Evolutionary conservation across 2,329 filamentous ascomycete genomes (phyloP).

Genomic region (Boeremia exigua): DNA sequence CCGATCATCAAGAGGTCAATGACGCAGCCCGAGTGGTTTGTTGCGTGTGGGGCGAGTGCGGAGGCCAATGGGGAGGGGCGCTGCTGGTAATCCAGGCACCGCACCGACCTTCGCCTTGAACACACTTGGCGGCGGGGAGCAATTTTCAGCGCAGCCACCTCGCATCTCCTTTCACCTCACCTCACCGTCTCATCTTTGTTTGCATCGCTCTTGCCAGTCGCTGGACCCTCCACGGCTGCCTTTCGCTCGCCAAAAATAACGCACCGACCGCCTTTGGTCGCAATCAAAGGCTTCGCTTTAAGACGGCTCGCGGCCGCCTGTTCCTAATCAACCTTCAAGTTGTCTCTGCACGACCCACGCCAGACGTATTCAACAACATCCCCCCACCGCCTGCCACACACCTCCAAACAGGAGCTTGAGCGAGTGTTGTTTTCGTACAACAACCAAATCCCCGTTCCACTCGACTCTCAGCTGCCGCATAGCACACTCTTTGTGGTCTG

Average conservation of each 20-base stretch:
- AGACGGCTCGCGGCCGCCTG: conserved; percentile 53
- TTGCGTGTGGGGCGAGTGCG: conserved; percentile 7
- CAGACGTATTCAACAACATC: conserved; percentile 58
- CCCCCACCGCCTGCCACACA: conserved; percentile 52
- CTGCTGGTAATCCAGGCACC: conserved; percentile 12
- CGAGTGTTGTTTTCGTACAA: conserved; percentile 53
- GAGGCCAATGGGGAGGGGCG: conserved; percentile 13
- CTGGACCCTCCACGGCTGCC: conserved; percentile 16
- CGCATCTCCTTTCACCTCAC: conserved; percentile 10
- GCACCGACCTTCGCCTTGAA: conserved; percentile 5
- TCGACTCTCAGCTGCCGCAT: conserved; percentile 96
- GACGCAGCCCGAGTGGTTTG: conserved; percentile 16
- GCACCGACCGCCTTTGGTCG: conserved; percentile 48
- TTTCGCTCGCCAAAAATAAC: conserved; percentile 16
- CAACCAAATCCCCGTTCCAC: conserved; percentile 60
- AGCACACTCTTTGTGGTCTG: conserved; percentile 97
- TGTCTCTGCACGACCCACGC: conserved; percentile 53
- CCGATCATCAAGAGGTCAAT: conserved; percentile 11
- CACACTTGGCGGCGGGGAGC: conserved; percentile 17
- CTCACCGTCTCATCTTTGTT: conserved; percentile 16
- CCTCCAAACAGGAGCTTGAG: conserved; percentile 46
- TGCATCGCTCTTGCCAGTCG: conserved; percentile 9
- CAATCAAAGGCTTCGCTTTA: conserved; percentile 51
- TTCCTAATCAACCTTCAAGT: conserved; percentile 54
- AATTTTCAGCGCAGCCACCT: conserved; percentile 18